Percentiles rank a stretch among this genome's conserved stretches.
phyloP scores from a whole-genome alignment of 2,329 filamentous ascomycete genomes.

The Verticillium alfalfae region DNA sequence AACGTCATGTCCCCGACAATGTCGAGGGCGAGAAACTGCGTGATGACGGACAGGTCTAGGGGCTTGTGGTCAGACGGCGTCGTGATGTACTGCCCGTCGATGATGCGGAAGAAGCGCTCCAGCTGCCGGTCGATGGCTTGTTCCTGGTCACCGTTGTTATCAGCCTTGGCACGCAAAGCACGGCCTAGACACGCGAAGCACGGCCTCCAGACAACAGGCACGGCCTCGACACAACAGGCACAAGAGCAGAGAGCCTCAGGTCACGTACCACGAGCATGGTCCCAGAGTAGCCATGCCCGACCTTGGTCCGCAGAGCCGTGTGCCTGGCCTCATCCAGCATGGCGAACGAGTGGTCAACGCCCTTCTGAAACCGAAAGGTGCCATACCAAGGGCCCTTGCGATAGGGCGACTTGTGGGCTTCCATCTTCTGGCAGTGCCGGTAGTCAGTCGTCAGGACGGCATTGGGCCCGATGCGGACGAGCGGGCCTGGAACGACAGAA shows the following conservation, averaged over 20 bases:
- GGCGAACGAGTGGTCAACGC: constrained; percentile 27
- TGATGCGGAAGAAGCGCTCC: constrained; percentile 32
- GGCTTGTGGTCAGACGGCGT: constrained; percentile 22
- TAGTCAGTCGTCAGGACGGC: constrained; percentile 33
- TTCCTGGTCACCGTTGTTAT: constrained; percentile 21
- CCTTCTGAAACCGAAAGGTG: constrained; percentile 28
- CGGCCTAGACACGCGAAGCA: background rate
- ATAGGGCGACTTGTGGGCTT: constrained; percentile 28
- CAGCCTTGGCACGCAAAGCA: background rate
- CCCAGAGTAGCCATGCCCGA: constrained; percentile 33
- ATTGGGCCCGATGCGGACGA: constrained; percentile 36
- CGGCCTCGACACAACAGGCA: no score
- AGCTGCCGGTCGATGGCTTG: constrained; percentile 32
- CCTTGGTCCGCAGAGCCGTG: constrained; percentile 32
- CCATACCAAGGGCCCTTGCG: constrained; percentile 29
- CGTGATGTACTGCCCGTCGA: constrained; percentile 41
- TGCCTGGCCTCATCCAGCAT: constrained; percentile 27
- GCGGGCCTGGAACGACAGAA: constrained; percentile 18
- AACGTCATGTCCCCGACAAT: constrained; percentile 47
- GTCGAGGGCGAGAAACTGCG: constrained; percentile 48
- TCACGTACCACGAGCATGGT: background rate
- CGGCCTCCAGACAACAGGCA: no score
- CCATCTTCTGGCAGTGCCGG: constrained; percentile 21
- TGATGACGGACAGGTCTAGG: constrained; percentile 43
- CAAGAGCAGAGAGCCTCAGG: no score